A percentile compares a stretch with the other conserved stretches of the same genome.
phyloP scores from a whole-genome alignment of 306 rosid species.

The Canavalia gladiata region DNA sequence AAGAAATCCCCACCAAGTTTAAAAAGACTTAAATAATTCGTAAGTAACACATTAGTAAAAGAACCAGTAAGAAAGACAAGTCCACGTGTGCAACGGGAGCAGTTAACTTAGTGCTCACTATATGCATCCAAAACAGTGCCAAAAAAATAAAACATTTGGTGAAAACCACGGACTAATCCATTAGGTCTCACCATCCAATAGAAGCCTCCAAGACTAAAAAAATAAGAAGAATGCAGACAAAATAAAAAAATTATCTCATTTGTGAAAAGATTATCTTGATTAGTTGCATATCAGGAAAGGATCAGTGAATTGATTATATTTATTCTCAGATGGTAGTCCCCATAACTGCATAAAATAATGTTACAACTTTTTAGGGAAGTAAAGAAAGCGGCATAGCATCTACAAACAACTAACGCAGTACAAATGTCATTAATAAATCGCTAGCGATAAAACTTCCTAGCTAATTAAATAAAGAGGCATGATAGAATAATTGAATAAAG shows the following conservation, averaged over 20 bases:
- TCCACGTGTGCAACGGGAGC: conserved; percentile 30
- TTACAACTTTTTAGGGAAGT: conserved; percentile 5
- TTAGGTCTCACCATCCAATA: conserved; percentile 31
- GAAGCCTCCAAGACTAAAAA: conserved; percentile 23
- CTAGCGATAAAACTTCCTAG: not conserved
- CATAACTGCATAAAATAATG: conserved; percentile 31
- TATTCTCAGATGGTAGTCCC: conserved; percentile 29
- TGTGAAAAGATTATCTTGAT: conserved; percentile 26
- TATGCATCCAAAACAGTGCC: conserved; percentile 39
- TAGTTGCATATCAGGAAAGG: conserved; percentile 35
- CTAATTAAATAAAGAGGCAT: conserved; percentile 3
- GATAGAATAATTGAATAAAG: conserved; percentile 37
- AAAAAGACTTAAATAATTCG: conserved; percentile 6
- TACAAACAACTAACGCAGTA: conserved; percentile 25
- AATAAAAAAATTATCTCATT: conserved; percentile 12
- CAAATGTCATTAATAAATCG: conserved; percentile 17
- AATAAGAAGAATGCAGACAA: conserved; percentile 41
- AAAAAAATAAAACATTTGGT: conserved; percentile 20
- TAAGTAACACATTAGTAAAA: conserved; percentile 23
- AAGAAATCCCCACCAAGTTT: conserved; percentile 18
- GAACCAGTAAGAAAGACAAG: conserved; percentile 31
- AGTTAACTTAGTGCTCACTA: conserved; percentile 28
- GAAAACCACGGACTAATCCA: conserved; percentile 14
- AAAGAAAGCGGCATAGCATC: not conserved
- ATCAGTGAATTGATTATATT: conserved; percentile 23